A percentile compares a stretch with the other conserved stretches of the same genome.
Evolutionary conservation across 805 yeast species (phyloP).

Genomic region (Lachancea kluyveri): DNA sequence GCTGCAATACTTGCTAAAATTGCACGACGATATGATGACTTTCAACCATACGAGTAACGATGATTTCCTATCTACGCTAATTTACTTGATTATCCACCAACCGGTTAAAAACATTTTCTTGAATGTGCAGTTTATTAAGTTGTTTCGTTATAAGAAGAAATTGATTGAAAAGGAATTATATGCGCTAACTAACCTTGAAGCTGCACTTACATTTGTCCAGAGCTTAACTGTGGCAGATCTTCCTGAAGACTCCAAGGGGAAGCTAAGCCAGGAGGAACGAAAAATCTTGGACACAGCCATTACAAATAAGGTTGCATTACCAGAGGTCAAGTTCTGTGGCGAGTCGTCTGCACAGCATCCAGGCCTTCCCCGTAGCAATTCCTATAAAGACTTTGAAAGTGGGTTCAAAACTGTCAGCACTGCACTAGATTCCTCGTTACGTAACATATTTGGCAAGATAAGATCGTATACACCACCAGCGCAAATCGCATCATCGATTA

Average conservation of each 20-base stretch:
- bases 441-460: conserved; percentile 26
- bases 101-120: conserved; percentile 23
- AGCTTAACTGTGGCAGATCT: conserved; percentile 16
- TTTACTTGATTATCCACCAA: conserved; percentile 22
- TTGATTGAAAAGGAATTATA: conserved; percentile 29
- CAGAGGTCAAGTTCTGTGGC: conserved; percentile 7
- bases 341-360: conserved; percentile 8
- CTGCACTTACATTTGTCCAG: conserved; percentile 30
- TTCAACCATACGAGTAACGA: conserved; percentile 27
- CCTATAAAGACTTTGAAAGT: conserved; percentile 26
- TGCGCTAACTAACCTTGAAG: conserved; percentile 30
- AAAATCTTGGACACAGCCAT: conserved; percentile 15
- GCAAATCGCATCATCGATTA: neutral
- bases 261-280: conserved; percentile 12
- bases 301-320: conserved; percentile 18
- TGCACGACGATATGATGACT: conserved; percentile 25
- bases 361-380: conserved; percentile 16
- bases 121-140: conserved; percentile 25
- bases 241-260: conserved; percentile 15
- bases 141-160: conserved; percentile 29
- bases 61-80: conserved; percentile 27
- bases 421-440: conserved; percentile 26
- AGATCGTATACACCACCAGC: conserved; percentile 28
- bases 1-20: conserved; percentile 17
- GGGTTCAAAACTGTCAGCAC: conserved; percentile 22